phyloP scores from a whole-genome alignment of 495 filamentous ascomycete genomes.

The Bryoglossum gracile region DNA sequence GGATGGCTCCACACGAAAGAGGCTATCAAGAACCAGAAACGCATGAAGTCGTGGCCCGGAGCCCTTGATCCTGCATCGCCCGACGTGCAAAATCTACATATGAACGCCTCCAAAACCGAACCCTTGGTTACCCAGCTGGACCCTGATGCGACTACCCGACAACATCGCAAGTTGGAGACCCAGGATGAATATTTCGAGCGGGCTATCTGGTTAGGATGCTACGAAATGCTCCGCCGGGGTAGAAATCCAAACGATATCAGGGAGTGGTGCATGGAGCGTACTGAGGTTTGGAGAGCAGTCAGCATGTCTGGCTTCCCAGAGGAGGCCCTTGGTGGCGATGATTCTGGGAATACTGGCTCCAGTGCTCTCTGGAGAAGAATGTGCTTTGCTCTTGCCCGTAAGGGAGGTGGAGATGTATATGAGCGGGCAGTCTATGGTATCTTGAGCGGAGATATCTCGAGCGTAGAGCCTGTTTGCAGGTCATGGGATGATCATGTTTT shows the following conservation, averaged over 20 bases:
- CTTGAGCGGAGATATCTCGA: constrained; percentile 71
- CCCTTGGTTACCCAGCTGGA: constrained; percentile 83
- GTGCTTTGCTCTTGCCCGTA: constrained; percentile 67
- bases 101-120: constrained; percentile 51
- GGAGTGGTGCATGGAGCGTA: constrained; percentile 71
- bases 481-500: constrained; percentile 91
- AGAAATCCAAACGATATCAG: constrained; percentile 61
- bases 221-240: constrained; percentile 80
- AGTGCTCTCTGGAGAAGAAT: constrained; percentile 70
- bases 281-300: constrained; percentile 79
- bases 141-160: constrained; percentile 78
- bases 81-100: constrained; percentile 47
- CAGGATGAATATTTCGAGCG: constrained; percentile 81
- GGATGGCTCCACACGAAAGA: constrained; percentile 90
- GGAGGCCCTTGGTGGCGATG: constrained; percentile 32
- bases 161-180: constrained; percentile 62
- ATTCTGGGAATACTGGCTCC: constrained; percentile 35
- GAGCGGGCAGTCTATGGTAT: constrained; percentile 87
- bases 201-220: constrained; percentile 81
- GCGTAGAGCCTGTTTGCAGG: constrained; percentile 66
- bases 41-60: constrained; percentile 56
- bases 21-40: constrained; percentile 84
- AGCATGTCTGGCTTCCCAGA: constrained; percentile 52
- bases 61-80: constrained; percentile 52
- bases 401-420: constrained; percentile 61